Conservation (phyloP, 192 early-diverging fungal species). For the Gaertneriomyces semiglobifer region DNA sequence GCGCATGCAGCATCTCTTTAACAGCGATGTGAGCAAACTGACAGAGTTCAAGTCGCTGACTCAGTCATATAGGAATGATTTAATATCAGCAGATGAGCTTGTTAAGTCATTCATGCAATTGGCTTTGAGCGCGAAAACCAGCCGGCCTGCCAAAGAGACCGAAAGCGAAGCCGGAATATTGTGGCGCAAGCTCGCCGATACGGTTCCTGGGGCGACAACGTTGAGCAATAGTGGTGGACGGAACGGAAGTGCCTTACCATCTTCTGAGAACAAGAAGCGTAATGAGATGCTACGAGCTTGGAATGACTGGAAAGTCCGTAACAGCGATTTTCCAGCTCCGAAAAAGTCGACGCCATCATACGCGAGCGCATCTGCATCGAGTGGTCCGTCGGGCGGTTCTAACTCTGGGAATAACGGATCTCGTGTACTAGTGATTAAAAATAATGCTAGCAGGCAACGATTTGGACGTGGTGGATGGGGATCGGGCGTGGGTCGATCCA, state of each 20-base stretch:
- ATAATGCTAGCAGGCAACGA: conserved; percentile 51
- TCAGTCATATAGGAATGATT: conserved; percentile 26
- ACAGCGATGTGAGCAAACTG: conserved; percentile 29
- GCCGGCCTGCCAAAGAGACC: conserved; percentile 26
- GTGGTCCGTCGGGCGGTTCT: no score
- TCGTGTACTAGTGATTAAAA: conserved; percentile 72
- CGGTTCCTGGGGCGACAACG: conserved; percentile 37
- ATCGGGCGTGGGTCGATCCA: background rate
- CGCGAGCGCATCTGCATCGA: background rate
- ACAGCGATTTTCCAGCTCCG: conserved; percentile 27
- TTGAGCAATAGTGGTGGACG: conserved; percentile 5
- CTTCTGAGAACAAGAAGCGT: background rate
- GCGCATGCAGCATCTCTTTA: conserved; percentile 41
- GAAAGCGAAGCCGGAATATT: conserved; percentile 29
- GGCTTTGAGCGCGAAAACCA: conserved; percentile 14
- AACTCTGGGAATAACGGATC: conserved; percentile 7
- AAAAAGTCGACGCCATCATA: conserved; percentile 5
- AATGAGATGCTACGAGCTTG: conserved; percentile 53
- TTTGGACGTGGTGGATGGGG: background rate
- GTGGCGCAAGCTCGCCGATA: conserved; percentile 39
- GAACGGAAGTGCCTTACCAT: conserved; percentile 36
- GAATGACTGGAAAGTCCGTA: conserved; percentile 63
- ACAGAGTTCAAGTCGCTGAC: conserved; percentile 45
- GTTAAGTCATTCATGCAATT: conserved; percentile 35
- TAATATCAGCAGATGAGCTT: conserved; percentile 35